Evolutionary conservation across 305 asterid genomes (phyloP), one percentile per base, ranked within the genome.

Genomic region (Solanum hybrid): DNA sequence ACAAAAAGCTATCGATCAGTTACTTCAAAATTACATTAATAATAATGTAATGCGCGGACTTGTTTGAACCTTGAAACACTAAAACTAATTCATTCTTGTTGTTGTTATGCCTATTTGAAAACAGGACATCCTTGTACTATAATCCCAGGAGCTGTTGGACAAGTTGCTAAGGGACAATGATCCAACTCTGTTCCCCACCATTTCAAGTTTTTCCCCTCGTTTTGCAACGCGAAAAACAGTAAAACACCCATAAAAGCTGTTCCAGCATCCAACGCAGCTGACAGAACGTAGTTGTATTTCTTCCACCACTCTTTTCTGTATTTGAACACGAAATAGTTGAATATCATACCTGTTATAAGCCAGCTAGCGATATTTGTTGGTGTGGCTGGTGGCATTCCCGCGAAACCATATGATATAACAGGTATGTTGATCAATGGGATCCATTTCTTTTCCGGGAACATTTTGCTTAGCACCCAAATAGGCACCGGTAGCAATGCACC

Each of bases 371-470:
- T 97, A 88, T 97, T 97, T 13, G 99, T 96, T 4, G 99, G 99
- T 1, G 99, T 96, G 29, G 99, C 99, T 0, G 99, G 99, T 1
- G 99, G 99, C 98, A 97, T 96, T 90, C 99, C 99, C 0, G 99
- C 99, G 13, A 97, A 97, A 8, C 99, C 99, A n/a, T 94, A 97
- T 2, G 99, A 92, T 78, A 97, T 97, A 29, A 97, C 99, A 0
- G 99, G 99, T 36, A 97, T 94, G 93, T 97, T 96, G 79, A 97
- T 97, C 92, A 97, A 82, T 0, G 98, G 94, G 40, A 97, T 97
- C 99, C 99, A 97, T 93, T 97, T 97, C 94, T 97, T 94, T 5
- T 96, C 95, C 0, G 99, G 99, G 92, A 86, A 96, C 31, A 96
- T 79, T 88, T 94, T 96, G 95, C 99, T 97, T 76, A 96, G 89